These are phyloP conservation scores for Heracleum sosnowskyi DNA, from an alignment of 129 eudicot genomes.

Conservation along the genomic window DNA sequence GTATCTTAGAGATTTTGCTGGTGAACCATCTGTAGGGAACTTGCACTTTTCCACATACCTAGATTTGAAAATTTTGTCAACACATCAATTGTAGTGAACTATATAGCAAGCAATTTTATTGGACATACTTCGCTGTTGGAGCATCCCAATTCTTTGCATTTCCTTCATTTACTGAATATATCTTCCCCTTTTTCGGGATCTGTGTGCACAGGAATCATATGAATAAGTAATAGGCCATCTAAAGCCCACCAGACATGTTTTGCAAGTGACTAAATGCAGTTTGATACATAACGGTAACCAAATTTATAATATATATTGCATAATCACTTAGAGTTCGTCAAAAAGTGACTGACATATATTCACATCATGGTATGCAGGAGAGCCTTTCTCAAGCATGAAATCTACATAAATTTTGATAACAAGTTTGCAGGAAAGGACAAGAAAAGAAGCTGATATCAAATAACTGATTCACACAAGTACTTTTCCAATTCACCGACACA, in stretches of 20 bases:
- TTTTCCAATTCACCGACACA: too few species aligned
- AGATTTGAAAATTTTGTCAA: conserved; percentile 11
- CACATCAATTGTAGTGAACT: background rate
- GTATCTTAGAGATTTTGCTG: conserved; percentile 89
- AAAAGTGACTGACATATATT: background rate
- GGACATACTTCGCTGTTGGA: conserved; percentile 75
- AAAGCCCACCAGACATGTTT: background rate
- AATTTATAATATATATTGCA: background rate
- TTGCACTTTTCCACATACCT: conserved; percentile 95
- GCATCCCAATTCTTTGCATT: conserved; percentile 97
- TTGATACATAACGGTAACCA: background rate
- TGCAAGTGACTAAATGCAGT: background rate
- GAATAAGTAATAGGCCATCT: background rate
- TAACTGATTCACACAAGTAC: too few species aligned
- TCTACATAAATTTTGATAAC: background rate
- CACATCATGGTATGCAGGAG: background rate
- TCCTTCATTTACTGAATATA: conserved; percentile 97
- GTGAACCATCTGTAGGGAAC: conserved; percentile 82
- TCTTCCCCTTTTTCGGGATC: conserved; percentile 91
- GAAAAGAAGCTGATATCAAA: background rate
- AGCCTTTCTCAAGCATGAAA: background rate
- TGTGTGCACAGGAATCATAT: conserved; percentile 18
- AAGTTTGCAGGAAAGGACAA: background rate
- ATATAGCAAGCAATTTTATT: background rate
- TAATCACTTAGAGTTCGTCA: background rate